Base-by-base conservation (phyloP, 306 rosid species). In the Ziziphus jujuba region DNA sequence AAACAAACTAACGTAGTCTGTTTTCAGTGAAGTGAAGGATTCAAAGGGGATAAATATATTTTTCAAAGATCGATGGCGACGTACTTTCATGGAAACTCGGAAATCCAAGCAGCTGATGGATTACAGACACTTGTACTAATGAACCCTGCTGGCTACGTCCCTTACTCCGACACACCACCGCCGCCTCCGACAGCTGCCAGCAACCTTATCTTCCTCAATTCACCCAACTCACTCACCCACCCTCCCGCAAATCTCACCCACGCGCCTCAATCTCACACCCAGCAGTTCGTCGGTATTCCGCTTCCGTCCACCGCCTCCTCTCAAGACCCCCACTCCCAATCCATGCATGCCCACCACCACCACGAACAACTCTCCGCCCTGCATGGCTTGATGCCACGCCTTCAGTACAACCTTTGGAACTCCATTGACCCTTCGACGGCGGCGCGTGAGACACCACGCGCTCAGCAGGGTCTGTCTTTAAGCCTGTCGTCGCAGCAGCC, bases 41-140 rank as follows among this genome's bases (percentile, higher is more conserved):
- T 34, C 24, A 16, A 35, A 28, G 33, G 10, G 25, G 33, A 50
- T 19, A 50, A 24, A 15, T 25, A 43, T 10, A 20, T 5, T 50
- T 16, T 50, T 47, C 68, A 45, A 62, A 72, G 50, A 50, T 11
- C 80, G 72, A 92, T 93, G 99, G 96, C 97, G 72, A 90, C 97
- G 56, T 90, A 93, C 71, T 91, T 83, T 77, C 99, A 90, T 67
- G 84, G 82, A 8, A 90, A 85, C 78, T 68, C 99, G 14, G 97
- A 88, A 62, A 90, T 90, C 72, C 97, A 85, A 83, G 81, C 84
- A 2, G 45, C 77, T 2, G 77, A 69, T 19, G 97, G 91, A 35
- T 84, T 93, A 49, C 99, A 93, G 57, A 93, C 99, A 4, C 91
- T 93, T 0, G 78, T 93, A 2, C 89, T 93, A 56, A 93, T 90